Conservation (phyloP, 148 eudicot genomes). For the Rhododendron vialii region DNA sequence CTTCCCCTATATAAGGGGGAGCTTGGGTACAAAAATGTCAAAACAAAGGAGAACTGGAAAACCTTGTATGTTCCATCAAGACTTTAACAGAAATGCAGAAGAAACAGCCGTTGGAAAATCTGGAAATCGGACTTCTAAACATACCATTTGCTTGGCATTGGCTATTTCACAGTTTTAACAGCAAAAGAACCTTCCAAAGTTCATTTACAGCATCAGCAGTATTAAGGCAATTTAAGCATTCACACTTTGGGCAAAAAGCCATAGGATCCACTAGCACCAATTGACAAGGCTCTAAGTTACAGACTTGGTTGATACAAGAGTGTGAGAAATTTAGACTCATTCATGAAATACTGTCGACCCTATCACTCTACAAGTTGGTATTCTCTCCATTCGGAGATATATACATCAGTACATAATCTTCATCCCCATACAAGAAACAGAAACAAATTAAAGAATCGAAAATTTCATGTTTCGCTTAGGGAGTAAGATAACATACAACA, state of each 20-base stretch:
- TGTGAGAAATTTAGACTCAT: background rate
- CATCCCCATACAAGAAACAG: background rate
- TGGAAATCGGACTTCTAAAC: background rate
- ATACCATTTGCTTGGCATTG: background rate
- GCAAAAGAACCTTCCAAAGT: background rate
- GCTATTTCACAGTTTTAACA: background rate
- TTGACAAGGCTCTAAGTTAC: background rate
- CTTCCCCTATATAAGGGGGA: too few relatives aligned
- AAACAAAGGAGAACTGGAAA: background rate
- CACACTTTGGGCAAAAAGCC: background rate
- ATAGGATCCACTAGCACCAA: background rate
- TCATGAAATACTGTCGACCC: background rate
- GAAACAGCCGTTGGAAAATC: background rate
- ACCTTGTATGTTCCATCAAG: background rate
- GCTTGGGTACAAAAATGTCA: background rate
- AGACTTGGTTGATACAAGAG: background rate
- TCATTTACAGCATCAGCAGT: background rate
- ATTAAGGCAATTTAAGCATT: background rate
- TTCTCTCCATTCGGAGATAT: conserved; percentile 5
- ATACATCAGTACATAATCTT: conserved; percentile 1
- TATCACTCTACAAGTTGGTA: background rate
- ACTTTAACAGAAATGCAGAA: background rate
- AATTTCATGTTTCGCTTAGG: background rate
- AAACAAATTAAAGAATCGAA: background rate
- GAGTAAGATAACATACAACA: background rate